These are phyloP conservation scores for Acidiella bohemica DNA, from an alignment of 495 filamentous ascomycete species.

Conservation along the genomic window DNA sequence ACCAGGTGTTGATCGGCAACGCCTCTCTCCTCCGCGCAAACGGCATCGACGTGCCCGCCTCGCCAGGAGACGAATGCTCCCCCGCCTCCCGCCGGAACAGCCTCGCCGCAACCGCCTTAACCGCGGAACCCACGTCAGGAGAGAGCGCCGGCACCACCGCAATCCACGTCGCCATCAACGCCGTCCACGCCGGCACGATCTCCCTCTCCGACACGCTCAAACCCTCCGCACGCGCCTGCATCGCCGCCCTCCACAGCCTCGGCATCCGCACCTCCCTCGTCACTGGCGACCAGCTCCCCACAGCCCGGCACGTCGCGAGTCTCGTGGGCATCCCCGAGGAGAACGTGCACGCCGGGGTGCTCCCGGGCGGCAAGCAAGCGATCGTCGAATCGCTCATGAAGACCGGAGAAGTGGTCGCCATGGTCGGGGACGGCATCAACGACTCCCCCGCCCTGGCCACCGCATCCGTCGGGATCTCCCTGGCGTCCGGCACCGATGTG, in stretches of 20 bases:
- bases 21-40: constrained; percentile 57
- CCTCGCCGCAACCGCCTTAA: constrained; percentile 24
- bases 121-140: constrained; percentile 11
- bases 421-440: constrained; percentile 99
- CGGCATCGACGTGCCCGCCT: constrained; percentile 50
- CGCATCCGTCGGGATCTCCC: constrained; percentile 82
- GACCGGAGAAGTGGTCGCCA: constrained; percentile 64
- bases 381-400: constrained; percentile 69
- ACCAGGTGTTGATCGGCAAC: constrained; percentile 75
- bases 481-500: constrained; percentile 86
- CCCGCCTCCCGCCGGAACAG: constrained; percentile 30
- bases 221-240: constrained; percentile 63
- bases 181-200: constrained; percentile 62
- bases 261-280: constrained; percentile 80
- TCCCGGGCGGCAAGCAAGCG: constrained; percentile 73
- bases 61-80: constrained; percentile 31
- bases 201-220: constrained; percentile 85
- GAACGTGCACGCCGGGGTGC: constrained; percentile 67
- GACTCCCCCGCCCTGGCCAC: constrained; percentile 93
- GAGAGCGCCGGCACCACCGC: constrained; percentile 57
- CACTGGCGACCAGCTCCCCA: constrained; percentile 76
- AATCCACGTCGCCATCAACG: constrained; percentile 82
- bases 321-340: constrained; percentile 65
- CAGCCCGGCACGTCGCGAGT: constrained; percentile 68
- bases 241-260: constrained; percentile 72